Base-by-base conservation (phyloP, 2,329 filamentous ascomycete genomes). In the Zalaria sp. region DNA sequence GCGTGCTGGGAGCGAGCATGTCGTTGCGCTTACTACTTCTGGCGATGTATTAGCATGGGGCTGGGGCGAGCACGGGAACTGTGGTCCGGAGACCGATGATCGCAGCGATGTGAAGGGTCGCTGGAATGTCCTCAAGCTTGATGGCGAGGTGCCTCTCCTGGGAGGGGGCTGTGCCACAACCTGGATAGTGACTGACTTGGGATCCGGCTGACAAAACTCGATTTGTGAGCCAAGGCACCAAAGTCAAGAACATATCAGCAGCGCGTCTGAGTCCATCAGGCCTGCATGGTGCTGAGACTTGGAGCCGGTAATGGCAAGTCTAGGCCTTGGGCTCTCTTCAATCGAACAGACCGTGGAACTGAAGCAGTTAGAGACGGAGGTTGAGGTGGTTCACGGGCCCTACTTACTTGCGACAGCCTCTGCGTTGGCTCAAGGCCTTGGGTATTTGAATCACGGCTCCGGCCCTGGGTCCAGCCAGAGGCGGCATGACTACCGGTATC, bases 41-140 rank as follows among this genome's bases (percentile, higher is more conserved):
- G 76, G 76, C 1, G 73, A 79, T 39, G 76, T 94, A 1, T 63
- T 93, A 38, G 75, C 84, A 1, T 96, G 89, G 86, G 91, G 91
- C 18, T 98, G 91, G 91, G 88, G 87, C 2, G 89, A 96, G 62
- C 91, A 98, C 63, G 91, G 91, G 1, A 98, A 98, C 58, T 98
- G 91, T 58, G 91, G 91, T 3, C 74, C 77, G 31, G 67, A 72
- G 35, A 67, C 64, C 8, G 75, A 77, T 46, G 65, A 71, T 11
- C 65, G 72, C 46, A 77, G 76, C 39, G 75, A 83, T 59, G 77
- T 87, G 37, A 81, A 79, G 48, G 80, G 73, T 6, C 69, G 68
- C 45, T 84, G 73, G 68, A 87, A 81, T 55, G 63, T 75, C 44
- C 73, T 93, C 54, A 71, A 72, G 25, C 57, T 68, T 4, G 65